These are phyloP conservation scores for Eremothecium coryli DNA, from an alignment of 1,139 yeast genomes.

Conservation along the genomic window DNA sequence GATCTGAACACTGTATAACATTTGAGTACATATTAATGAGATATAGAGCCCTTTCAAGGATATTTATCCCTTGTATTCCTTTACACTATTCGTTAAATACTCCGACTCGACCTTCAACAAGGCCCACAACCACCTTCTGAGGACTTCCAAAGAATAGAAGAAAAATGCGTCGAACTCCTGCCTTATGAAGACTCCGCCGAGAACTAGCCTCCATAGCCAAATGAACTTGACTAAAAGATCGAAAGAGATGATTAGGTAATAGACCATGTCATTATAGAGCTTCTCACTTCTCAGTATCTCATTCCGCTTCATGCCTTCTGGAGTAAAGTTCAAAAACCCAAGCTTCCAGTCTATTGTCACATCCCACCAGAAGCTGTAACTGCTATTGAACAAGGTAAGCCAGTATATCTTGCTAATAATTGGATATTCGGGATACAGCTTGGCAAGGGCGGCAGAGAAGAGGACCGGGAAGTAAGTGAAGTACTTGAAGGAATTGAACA, in stretches of 20 bases:
- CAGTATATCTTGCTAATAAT: slow-evolving; percentile 12
- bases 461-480: slow-evolving; percentile 60
- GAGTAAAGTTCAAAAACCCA: slow-evolving; percentile 37
- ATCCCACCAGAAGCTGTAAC: slow-evolving; percentile 84
- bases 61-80: too few relatives aligned
- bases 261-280: slow-evolving; percentile 32
- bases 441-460: slow-evolving; percentile 27
- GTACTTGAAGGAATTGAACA: slow-evolving; percentile 69
- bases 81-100: slow-evolving; percentile 27
- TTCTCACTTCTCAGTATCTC: slow-evolving; percentile 18
- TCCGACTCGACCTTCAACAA: slow-evolving; percentile 77
- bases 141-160: slow-evolving; percentile 62
- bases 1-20: too few relatives aligned
- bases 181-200: slow-evolving; percentile 37
- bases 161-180: slow-evolving; percentile 52
- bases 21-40: too few relatives aligned
- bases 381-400: slow-evolving; percentile 44
- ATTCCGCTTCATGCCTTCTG: slow-evolving; percentile 10
- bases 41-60: too few relatives aligned
- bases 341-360: slow-evolving; percentile 82
- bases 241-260: slow-evolving; percentile 45
- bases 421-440: slow-evolving; percentile 16
- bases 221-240: slow-evolving; percentile 63
- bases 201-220: slow-evolving; percentile 53
- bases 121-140: slow-evolving; percentile 86